phyloP scores from a whole-genome alignment of 2,329 filamentous ascomycete species.

The Colletotrichum viniferum region DNA sequence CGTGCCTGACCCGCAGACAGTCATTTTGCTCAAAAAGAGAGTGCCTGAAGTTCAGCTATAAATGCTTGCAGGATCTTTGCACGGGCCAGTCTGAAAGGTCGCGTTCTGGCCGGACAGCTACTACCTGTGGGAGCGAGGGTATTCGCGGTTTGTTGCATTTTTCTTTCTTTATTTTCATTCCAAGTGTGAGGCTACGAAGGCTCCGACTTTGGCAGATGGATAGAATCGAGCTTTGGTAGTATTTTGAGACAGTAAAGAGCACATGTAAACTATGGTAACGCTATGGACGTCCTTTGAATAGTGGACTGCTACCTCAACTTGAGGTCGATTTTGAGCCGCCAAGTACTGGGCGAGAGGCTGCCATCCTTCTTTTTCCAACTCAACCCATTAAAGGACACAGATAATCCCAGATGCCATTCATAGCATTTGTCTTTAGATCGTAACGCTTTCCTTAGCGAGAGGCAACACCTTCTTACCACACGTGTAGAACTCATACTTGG shows the following conservation, averaged over 20 bases:
- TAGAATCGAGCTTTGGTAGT: neutral
- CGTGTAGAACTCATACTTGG: neutral
- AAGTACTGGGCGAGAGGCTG: accelerated
- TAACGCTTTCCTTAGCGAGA: neutral
- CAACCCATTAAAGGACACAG: accelerated
- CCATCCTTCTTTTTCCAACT: neutral
- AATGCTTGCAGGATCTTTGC: neutral
- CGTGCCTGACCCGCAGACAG: neutral
- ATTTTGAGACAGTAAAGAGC: neutral
- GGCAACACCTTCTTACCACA: neutral
- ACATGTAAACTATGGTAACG: neutral
- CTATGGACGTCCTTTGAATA: neutral
- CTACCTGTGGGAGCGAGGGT: neutral
- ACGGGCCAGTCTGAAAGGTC: neutral
- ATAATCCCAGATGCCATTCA: neutral
- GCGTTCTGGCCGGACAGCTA: neutral
- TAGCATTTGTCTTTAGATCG: neutral
- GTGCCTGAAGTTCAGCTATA: neutral
- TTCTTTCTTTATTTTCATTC: neutral
- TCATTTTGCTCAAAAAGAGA: neutral
- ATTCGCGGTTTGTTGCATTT: neutral
- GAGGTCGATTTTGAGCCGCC: neutral
- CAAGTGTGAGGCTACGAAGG: neutral
- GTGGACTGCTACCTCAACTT: neutral
- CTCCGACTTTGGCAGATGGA: neutral